A percentile compares a stretch with the other conserved stretches of the same genome.
Conservation (phyloP, 2,329 filamentous ascomycete species). For the Fusarium fujikuroi region DNA sequence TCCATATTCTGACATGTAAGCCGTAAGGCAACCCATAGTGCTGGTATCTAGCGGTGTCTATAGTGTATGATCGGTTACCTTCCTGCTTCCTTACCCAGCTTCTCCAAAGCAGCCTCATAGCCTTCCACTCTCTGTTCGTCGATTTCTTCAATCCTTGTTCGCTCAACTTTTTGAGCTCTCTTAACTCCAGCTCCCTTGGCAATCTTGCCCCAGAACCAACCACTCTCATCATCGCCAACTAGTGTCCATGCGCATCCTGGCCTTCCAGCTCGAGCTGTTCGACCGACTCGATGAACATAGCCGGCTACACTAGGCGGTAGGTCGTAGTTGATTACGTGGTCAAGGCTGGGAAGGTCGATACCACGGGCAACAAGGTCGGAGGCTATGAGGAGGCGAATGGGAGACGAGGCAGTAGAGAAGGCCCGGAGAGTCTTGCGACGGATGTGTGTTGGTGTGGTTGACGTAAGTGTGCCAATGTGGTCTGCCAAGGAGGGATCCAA, state of each 20-base stretch:
- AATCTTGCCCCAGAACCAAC: conserved; percentile 93
- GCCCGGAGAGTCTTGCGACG: conserved; percentile 74
- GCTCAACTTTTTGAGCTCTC: conserved; percentile 58
- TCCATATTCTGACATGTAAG: background rate
- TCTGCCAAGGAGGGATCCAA: conserved; percentile 68
- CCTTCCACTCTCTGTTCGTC: conserved; percentile 56
- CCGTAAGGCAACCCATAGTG: background rate
- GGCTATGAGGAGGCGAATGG: conserved; percentile 81
- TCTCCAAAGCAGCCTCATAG: conserved; percentile 68
- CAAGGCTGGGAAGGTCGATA: conserved; percentile 81
- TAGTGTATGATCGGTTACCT: conserved; percentile 30
- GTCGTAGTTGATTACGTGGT: conserved; percentile 94
- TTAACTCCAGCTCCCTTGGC: conserved; percentile 65
- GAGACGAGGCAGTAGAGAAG: conserved; percentile 74
- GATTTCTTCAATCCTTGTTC: conserved; percentile 61
- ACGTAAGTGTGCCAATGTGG: conserved; percentile 77
- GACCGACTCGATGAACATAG: conserved; percentile 92
- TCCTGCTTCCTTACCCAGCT: conserved; percentile 69
- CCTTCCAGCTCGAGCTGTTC: conserved; percentile 85
- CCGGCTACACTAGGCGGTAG: conserved; percentile 81
- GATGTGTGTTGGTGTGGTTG: conserved; percentile 77
- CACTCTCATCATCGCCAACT: conserved; percentile 81
- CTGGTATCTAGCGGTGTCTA: conserved; percentile 5
- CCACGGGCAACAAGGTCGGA: conserved; percentile 95
- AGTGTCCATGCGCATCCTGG: conserved; percentile 86